Conservation (phyloP, 441 rosid genomes). For the Populus hybrid region DNA sequence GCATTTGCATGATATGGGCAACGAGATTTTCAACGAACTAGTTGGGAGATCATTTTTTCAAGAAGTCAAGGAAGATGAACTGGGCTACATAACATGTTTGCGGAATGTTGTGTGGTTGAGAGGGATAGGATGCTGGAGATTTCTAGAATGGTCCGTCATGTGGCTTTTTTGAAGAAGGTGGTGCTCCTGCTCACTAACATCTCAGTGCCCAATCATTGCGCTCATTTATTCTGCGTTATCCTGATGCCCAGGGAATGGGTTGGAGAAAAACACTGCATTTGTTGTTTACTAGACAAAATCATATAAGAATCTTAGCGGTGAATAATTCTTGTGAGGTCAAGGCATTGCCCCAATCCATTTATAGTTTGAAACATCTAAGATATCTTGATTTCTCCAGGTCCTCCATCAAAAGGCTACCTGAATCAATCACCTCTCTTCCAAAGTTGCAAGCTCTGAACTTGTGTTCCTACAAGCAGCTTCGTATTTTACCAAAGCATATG, state of each 20-base stretch:
- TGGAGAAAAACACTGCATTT: no score
- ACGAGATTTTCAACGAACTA: conserved; percentile 12
- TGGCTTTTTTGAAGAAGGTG: not conserved
- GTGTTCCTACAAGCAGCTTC: not conserved
- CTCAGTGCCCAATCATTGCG: not conserved
- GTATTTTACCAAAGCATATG: conserved; percentile 11
- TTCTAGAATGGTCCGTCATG: not conserved
- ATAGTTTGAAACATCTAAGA: conserved; percentile 9
- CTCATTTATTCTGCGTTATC: not conserved
- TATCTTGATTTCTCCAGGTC: not conserved
- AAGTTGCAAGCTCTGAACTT: conserved; percentile 6
- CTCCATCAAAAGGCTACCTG: not conserved
- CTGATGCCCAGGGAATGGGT: no score
- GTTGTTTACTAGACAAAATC: not conserved
- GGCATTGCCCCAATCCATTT: not conserved
- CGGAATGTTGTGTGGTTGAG: not conserved
- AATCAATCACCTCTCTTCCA: conserved; percentile 7
- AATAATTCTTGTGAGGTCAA: no score
- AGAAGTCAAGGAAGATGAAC: not conserved
- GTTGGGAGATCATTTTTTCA: conserved; percentile 10
- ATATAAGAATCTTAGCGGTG: not conserved
- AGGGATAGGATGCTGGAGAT: not conserved
- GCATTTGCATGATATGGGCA: conserved; percentile 11
- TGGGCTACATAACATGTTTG: not conserved
- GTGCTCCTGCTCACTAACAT: not conserved